These are phyloP conservation scores for Toxoplasma gondii DNA, from an alignment of 169 alveolate species.

Conservation along the genomic window DNA sequence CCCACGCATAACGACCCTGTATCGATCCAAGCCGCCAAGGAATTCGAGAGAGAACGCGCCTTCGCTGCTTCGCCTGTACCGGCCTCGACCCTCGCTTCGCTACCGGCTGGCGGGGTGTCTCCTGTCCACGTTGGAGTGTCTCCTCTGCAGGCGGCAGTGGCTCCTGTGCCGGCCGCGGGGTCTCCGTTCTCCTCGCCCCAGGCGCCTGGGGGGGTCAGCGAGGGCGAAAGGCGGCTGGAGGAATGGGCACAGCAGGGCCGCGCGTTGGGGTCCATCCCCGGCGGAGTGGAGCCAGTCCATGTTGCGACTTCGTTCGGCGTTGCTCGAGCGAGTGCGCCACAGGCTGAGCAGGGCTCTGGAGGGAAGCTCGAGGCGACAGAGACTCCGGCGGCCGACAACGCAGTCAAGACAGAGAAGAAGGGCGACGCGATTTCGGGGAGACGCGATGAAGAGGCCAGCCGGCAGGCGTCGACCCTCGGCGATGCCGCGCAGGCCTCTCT, in stretches of 20 bases:
- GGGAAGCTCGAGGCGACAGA: too few relatives aligned
- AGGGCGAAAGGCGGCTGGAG: too few relatives aligned
- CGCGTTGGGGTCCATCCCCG: too few relatives aligned
- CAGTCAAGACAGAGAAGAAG: not conserved
- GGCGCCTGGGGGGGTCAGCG: too few relatives aligned
- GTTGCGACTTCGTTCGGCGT: too few relatives aligned
- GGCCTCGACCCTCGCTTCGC: not conserved
- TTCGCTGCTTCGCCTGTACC: not conserved
- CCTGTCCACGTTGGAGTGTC: not conserved
- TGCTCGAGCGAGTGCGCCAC: too few relatives aligned
- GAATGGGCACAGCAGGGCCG: too few relatives aligned
- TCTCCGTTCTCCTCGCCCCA: too few relatives aligned
- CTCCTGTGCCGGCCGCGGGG: not conserved
- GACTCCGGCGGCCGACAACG: conserved; percentile 10
- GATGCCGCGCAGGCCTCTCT: too few relatives aligned
- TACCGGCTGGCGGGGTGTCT: not conserved
- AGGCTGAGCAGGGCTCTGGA: too few relatives aligned
- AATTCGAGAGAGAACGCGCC: not conserved
- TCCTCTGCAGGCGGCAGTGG: conserved; percentile 15
- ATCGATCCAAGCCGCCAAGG: conserved; percentile 15
- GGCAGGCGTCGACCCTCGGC: too few relatives aligned
- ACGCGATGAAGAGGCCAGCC: not conserved
- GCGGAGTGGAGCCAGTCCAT: too few relatives aligned
- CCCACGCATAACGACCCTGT: conserved; percentile 42
- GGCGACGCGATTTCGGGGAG: not conserved